Evolutionary conservation across 1,284 basidiomycete species (phyloP).

Genomic region (Fomitopsis betulina): DNA sequence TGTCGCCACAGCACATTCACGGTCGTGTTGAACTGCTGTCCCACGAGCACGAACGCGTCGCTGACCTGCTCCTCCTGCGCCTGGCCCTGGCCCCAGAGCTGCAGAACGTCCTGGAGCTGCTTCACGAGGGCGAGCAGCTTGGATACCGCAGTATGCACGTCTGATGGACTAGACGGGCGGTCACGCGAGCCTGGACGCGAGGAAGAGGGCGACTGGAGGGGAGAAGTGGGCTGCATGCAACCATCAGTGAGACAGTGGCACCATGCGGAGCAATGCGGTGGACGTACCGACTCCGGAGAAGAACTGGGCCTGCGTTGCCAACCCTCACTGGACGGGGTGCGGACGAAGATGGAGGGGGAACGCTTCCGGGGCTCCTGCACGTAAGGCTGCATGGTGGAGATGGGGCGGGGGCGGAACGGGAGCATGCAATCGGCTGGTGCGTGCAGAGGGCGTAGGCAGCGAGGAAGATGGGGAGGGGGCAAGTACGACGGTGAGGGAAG

Average conservation of each 20-base stretch:
- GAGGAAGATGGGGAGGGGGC: background rate
- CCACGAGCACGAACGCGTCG: slow-evolving; percentile 91
- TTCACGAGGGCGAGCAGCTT: slow-evolving; percentile 84
- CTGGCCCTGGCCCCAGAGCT: slow-evolving; percentile 67
- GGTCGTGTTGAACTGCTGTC: slow-evolving; percentile 87
- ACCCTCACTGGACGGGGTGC: slow-evolving; percentile 8
- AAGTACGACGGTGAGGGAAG: background rate
- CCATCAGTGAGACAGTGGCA: slow-evolving; percentile 4
- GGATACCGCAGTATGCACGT: slow-evolving; percentile 72
- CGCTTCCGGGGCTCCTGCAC: slow-evolving; percentile 4
- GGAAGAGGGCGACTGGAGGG: slow-evolving; percentile 2
- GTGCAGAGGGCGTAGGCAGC: background rate
- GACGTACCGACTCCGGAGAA: slow-evolving; percentile 15
- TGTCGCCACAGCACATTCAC: slow-evolving; percentile 77
- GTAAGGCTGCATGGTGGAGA: slow-evolving; percentile 4
- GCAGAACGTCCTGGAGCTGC: slow-evolving; percentile 77
- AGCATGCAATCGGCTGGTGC: slow-evolving; percentile 2
- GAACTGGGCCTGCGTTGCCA: slow-evolving; percentile 13
- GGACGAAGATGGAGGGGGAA: slow-evolving; percentile 10
- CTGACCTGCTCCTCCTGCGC: slow-evolving; percentile 80
- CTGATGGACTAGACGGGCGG: slow-evolving; percentile 16
- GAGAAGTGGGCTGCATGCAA: slow-evolving; percentile 5
- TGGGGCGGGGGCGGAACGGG: slow-evolving; percentile 5
- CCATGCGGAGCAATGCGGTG: background rate
- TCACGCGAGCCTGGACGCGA: slow-evolving; percentile 8